These are phyloP conservation scores for Monilinia fructigena DNA, from an alignment of 2,329 filamentous ascomycete species.

Conservation along the genomic window DNA sequence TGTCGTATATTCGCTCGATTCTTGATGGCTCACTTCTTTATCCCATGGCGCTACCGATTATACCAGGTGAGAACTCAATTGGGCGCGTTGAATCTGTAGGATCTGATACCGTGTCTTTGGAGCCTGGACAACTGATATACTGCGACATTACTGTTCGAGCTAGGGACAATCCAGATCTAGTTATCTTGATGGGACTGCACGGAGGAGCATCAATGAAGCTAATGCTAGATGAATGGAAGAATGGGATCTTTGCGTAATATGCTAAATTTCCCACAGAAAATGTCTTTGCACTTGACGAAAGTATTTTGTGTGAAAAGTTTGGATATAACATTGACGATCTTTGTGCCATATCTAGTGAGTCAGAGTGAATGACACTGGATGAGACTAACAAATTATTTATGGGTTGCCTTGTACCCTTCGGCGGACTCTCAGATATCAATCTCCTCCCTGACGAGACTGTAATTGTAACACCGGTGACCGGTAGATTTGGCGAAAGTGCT, in stretches of 20 bases:
- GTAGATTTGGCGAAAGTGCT: slow-evolving; percentile 46
- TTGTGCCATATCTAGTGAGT: slow-evolving; percentile 4
- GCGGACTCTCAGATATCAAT: slow-evolving; percentile 47
- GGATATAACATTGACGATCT: slow-evolving; percentile 28
- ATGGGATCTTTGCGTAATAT: slow-evolving; percentile 42
- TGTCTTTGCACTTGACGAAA: slow-evolving; percentile 40
- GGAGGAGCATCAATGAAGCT: slow-evolving; percentile 38
- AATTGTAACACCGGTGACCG: slow-evolving; percentile 48
- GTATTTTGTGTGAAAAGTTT: slow-evolving; percentile 29
- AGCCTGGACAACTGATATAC: slow-evolving; percentile 42
- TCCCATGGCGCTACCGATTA: slow-evolving; percentile 13
- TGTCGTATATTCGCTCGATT: slow-evolving; percentile 43
- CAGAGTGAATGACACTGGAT: no score
- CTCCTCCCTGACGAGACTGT: slow-evolving; percentile 48
- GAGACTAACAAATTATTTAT: neutral
- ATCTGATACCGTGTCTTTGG: slow-evolving; percentile 40
- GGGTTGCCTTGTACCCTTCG: slow-evolving; percentile 44
- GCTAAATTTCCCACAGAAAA: slow-evolving; percentile 43
- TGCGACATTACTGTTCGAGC: slow-evolving; percentile 41
- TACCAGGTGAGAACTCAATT: slow-evolving; percentile 39
- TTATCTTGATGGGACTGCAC: slow-evolving; percentile 39
- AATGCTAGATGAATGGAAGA: slow-evolving; percentile 39
- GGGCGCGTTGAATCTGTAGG: slow-evolving; percentile 41
- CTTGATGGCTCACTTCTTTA: slow-evolving; percentile 41
- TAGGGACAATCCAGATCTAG: slow-evolving; percentile 40